phyloP scores from a whole-genome alignment of 2,329 filamentous ascomycete species.

The Lasiodiplodia sp. region DNA sequence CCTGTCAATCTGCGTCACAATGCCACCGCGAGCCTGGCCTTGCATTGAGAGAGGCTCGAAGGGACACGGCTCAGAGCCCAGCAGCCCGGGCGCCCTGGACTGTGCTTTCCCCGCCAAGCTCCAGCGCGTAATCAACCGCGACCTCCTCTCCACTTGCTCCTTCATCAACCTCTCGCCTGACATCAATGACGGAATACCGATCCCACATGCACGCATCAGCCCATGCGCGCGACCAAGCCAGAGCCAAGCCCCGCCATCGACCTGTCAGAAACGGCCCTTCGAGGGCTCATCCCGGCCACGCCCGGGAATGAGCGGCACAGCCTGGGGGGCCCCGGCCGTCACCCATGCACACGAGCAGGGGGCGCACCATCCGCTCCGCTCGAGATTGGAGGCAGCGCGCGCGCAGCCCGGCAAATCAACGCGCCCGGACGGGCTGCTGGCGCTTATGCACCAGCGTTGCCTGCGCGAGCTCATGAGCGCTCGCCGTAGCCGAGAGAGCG shows the following conservation, averaged over 20 bases:
- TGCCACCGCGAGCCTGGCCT: constrained; percentile 3
- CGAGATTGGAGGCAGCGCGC: constrained; percentile 25
- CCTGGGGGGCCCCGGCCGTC: constrained; percentile 5
- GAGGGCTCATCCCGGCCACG: constrained; percentile 24
- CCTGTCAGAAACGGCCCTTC: constrained; percentile 32
- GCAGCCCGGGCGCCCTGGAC: constrained; percentile 5
- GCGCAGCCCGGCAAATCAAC: constrained; percentile 29
- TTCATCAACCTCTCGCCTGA: constrained; percentile 31
- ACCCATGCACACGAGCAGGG: constrained; percentile 26
- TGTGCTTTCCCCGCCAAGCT: constrained; percentile 12
- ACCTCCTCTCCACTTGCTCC: constrained; percentile 27
- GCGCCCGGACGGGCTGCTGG: constrained; percentile 5
- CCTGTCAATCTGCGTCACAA: constrained; percentile 31
- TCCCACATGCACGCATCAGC: constrained; percentile 32
- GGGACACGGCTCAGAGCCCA: constrained; percentile 28
- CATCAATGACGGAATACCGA: constrained; percentile 31
- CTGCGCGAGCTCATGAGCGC: constrained; percentile 4
- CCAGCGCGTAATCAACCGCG: constrained; percentile 23
- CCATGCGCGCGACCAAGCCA: constrained; percentile 28
- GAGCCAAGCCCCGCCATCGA: constrained; percentile 31
- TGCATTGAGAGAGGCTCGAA: constrained; percentile 6
- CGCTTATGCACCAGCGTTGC: constrained; percentile 31
- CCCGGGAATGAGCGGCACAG: constrained; percentile 27
- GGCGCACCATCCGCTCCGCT: constrained; percentile 25
- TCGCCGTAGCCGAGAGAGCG: constrained; percentile 1